These are phyloP conservation scores for Colletotrichum cordylinicola DNA, from an alignment of 2,329 filamentous ascomycete genomes.

Conservation along the genomic window DNA sequence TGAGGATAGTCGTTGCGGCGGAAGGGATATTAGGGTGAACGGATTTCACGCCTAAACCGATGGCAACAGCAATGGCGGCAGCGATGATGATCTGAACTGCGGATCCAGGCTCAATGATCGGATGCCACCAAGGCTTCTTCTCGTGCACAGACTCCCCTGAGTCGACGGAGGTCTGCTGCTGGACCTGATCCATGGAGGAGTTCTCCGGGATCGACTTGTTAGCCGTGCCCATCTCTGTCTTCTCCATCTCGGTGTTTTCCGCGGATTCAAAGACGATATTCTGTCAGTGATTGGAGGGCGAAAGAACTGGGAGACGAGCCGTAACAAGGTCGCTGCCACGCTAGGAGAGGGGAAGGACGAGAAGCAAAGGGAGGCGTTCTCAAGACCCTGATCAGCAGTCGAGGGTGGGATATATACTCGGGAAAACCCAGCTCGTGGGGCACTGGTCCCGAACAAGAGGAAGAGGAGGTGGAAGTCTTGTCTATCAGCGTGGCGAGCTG, in stretches of 20 bases:
- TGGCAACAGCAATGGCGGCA: constrained; percentile 52
- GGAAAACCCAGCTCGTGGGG: background rate
- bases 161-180: constrained; percentile 6
- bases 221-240: constrained; percentile 14
- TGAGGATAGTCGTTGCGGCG: constrained; percentile 45
- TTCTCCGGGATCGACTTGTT: constrained; percentile 22
- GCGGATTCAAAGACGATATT: background rate
- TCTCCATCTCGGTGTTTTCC: constrained; percentile 10
- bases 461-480: background rate
- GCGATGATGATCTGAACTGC: constrained; percentile 56
- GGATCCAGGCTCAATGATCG: constrained; percentile 46
- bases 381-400: background rate
- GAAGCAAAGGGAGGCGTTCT: background rate
- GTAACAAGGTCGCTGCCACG: background rate
- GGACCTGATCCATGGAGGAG: constrained; percentile 21
- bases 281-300: background rate
- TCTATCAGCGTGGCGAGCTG: constrained; percentile 18
- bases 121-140: constrained; percentile 40
- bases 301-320: background rate
- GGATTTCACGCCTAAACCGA: constrained; percentile 51
- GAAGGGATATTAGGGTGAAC: constrained; percentile 47
- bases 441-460: background rate
- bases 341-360: background rate
- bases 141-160: constrained; percentile 18
- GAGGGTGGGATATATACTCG: constrained; percentile 9